These are phyloP conservation scores for Aspergillus ruber DNA, from an alignment of 2,329 filamentous ascomycete genomes.

Conservation along the genomic window DNA sequence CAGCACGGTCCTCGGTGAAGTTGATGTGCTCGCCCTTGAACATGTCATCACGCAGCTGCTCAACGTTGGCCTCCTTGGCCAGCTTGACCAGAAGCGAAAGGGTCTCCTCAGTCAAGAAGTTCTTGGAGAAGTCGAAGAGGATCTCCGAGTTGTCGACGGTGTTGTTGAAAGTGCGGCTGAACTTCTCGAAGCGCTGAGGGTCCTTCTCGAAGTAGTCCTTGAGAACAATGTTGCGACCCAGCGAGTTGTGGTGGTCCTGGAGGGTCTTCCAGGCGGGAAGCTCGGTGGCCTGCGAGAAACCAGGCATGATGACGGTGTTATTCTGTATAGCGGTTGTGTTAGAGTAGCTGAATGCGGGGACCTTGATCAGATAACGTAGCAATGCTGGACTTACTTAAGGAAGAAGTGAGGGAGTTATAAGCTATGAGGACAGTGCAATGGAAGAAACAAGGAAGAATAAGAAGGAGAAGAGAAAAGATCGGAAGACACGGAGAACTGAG, in stretches of 20 bases:
- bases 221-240: conserved; percentile 83
- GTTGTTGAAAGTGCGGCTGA: conserved; percentile 78
- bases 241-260: conserved; percentile 77
- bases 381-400: no score
- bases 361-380: no score
- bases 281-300: conserved; percentile 67
- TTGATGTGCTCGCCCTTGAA: conserved; percentile 98
- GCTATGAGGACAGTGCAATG: conserved; percentile 1
- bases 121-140: conserved; percentile 98
- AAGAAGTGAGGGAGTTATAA: not conserved
- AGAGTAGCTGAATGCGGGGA: not conserved
- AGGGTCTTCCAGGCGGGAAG: conserved; percentile 84
- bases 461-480: conserved; percentile 5
- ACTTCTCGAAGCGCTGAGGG: conserved; percentile 80
- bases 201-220: conserved; percentile 91
- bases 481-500: conserved; percentile 2
- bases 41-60: conserved; percentile 94
- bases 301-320: conserved; percentile 26
- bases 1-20: conserved; percentile 93
- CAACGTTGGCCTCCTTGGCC: conserved; percentile 81
- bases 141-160: conserved; percentile 74
- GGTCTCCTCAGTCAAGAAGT: conserved; percentile 92
- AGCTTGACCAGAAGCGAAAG: conserved; percentile 79
- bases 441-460: conserved; percentile 4
- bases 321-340: not conserved